A percentile compares a stretch with the other conserved stretches of the same genome.
Conservation (phyloP, 108 stramenopile species). For the Skeletonema menzelii region DNA sequence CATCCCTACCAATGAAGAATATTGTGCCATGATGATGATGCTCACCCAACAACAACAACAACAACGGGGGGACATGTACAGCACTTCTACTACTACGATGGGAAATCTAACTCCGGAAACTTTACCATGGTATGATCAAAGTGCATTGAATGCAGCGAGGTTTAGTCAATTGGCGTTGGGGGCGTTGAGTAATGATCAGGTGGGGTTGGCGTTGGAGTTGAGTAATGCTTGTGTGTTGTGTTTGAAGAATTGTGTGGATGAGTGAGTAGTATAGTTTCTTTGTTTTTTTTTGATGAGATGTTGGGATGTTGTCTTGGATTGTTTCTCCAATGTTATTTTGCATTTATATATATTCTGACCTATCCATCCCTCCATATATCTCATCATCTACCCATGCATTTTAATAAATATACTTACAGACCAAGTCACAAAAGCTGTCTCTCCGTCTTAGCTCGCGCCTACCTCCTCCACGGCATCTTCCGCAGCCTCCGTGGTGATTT, state of each 20-base stretch:
- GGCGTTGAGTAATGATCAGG: slow-evolving; percentile 79
- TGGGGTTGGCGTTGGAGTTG: slow-evolving; percentile 73
- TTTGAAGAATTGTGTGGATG: slow-evolving; percentile 67
- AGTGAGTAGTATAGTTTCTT: slow-evolving; percentile 41
- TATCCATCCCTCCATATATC: not conserved
- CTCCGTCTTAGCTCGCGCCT: slow-evolving; percentile 78
- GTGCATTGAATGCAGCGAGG: slow-evolving; percentile 74
- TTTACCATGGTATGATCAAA: slow-evolving; percentile 68
- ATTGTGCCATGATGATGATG: slow-evolving; percentile 28
- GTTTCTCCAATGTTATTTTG: too few relatives aligned
- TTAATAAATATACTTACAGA: not conserved
- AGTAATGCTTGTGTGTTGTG: slow-evolving; percentile 83
- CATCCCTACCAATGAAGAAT: slow-evolving; percentile 77
- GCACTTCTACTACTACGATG: slow-evolving; percentile 4
- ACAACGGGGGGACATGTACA: not conserved
- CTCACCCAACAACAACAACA: not conserved
- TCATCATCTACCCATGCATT: not conserved
- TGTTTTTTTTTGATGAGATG: slow-evolving; percentile 66
- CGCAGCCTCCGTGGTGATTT: slow-evolving; percentile 84
- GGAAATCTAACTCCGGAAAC: slow-evolving; percentile 17
- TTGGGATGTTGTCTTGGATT: not conserved
- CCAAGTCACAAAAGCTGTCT: slow-evolving; percentile 56
- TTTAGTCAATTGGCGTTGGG: slow-evolving; percentile 86
- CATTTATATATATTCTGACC: slow-evolving; percentile 43
- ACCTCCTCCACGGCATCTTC: slow-evolving; percentile 82